Conservation (phyloP, 2,329 filamentous ascomycete genomes). For the Exophiala mesophila region DNA sequence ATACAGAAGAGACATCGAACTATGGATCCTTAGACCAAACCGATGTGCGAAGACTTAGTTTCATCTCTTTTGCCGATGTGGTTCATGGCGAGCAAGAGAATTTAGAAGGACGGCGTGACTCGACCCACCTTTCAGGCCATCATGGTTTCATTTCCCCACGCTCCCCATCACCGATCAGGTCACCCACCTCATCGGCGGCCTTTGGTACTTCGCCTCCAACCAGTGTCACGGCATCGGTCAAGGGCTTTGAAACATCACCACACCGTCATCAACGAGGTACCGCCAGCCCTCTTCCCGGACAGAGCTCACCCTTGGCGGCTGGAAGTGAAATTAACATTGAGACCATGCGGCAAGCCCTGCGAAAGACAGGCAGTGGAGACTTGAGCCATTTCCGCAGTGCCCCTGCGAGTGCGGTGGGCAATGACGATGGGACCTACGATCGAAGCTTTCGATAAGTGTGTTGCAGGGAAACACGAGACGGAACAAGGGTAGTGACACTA, state of each 20-base stretch:
- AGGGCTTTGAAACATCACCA: constrained; percentile 68
- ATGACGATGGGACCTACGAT: constrained; percentile 29
- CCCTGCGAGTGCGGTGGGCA: constrained; percentile 31
- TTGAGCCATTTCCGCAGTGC: constrained; percentile 46
- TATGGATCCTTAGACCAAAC: constrained; percentile 72
- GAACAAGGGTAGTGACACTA: not conserved
- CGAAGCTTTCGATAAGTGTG: constrained; percentile 18
- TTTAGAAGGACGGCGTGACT: constrained; percentile 51
- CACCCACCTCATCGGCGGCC: constrained; percentile 68
- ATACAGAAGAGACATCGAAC: constrained; percentile 62
- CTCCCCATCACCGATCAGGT: constrained; percentile 75
- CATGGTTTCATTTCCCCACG: constrained; percentile 37
- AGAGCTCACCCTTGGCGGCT: constrained; percentile 48
- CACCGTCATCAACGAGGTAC: constrained; percentile 51
- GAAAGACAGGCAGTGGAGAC: constrained; percentile 80
- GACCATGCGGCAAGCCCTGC: constrained; percentile 86
- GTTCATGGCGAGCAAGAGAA: constrained; percentile 63
- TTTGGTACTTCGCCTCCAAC: constrained; percentile 66
- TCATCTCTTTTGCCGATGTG: constrained; percentile 95
- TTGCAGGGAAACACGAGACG: not conserved
- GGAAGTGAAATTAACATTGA: constrained; percentile 77
- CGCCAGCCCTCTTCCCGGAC: constrained; percentile 55
- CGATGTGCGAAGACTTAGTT: constrained; percentile 79
- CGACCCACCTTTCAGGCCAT: constrained; percentile 49
- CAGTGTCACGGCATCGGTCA: constrained; percentile 69